Conservation (phyloP, 176 grass and related monocot genomes). For the Luzula sylvatica region DNA sequence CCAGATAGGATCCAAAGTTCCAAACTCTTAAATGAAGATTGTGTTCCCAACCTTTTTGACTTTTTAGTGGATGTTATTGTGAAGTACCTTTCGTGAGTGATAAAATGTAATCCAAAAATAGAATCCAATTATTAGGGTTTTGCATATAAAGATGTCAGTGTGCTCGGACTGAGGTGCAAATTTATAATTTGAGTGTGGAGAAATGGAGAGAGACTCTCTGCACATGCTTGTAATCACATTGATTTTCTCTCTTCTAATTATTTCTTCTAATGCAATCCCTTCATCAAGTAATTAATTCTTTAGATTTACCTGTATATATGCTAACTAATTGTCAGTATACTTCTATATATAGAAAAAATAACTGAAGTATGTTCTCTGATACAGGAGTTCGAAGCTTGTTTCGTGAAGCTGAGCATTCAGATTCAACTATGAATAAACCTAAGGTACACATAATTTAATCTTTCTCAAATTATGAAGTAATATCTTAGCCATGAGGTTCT, state of each 20-base stretch:
- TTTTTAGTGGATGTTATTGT: slow-evolving; percentile 7
- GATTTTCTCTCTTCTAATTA: slow-evolving; percentile 15
- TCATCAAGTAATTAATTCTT: slow-evolving; percentile 37
- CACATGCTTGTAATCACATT: slow-evolving; percentile 27
- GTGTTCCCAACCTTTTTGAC: slow-evolving; percentile 21
- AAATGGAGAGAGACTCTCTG: slow-evolving; percentile 22
- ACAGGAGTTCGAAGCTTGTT: slow-evolving; percentile 36
- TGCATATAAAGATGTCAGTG: slow-evolving; percentile 9
- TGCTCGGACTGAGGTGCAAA: slow-evolving; percentile 1
- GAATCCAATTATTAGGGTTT: neutral
- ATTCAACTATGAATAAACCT: slow-evolving; percentile 5
- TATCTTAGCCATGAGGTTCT: neutral
- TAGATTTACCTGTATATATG: neutral
- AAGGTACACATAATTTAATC: slow-evolving; percentile 21
- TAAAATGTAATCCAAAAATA: neutral
- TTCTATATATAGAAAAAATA: neutral
- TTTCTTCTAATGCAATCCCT: slow-evolving; percentile 38
- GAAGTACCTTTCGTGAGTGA: slow-evolving; percentile 2
- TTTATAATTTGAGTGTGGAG: neutral
- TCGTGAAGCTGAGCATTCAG: slow-evolving; percentile 16
- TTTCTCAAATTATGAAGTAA: neutral
- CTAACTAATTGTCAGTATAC: neutral
- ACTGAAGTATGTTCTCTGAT: slow-evolving; percentile 6
- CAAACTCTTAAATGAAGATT: too few species aligned
- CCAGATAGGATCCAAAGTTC: too few species aligned